Evolutionary conservation across 2,329 filamentous ascomycete genomes (phyloP).

Genomic region (Ceratocystis harringtonii): DNA sequence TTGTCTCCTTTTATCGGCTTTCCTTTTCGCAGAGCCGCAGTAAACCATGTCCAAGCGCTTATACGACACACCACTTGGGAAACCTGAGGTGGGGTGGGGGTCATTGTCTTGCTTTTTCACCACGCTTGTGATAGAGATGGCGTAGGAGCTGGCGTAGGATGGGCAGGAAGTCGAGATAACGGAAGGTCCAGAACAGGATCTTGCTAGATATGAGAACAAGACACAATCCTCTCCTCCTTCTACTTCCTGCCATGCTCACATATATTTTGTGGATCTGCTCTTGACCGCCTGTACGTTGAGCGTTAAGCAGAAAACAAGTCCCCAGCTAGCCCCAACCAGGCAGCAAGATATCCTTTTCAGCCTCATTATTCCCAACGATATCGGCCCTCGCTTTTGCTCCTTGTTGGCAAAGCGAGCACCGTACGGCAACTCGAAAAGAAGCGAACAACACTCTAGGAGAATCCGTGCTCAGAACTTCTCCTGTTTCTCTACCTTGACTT

Average conservation of each 20-base stretch:
- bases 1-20: background rate
- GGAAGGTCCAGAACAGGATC: background rate
- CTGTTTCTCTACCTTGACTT: background rate
- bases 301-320: background rate
- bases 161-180: background rate
- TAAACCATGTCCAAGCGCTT: constrained; percentile 1
- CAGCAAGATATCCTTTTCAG: background rate
- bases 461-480: background rate
- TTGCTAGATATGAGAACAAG: background rate
- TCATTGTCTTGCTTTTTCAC: background rate
- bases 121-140: background rate
- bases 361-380: background rate
- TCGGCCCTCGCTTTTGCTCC: background rate
- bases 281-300: background rate
- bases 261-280: background rate
- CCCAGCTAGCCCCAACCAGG: background rate
- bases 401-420: too few species aligned
- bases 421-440: background rate
- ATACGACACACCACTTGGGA: background rate
- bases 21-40: background rate
- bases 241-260: background rate
- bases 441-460: too few species aligned
- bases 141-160: background rate
- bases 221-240: background rate
- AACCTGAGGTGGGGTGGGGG: background rate